Conservation (phyloP, 768 basidiomycete species). For the Suillus spraguei region DNA sequence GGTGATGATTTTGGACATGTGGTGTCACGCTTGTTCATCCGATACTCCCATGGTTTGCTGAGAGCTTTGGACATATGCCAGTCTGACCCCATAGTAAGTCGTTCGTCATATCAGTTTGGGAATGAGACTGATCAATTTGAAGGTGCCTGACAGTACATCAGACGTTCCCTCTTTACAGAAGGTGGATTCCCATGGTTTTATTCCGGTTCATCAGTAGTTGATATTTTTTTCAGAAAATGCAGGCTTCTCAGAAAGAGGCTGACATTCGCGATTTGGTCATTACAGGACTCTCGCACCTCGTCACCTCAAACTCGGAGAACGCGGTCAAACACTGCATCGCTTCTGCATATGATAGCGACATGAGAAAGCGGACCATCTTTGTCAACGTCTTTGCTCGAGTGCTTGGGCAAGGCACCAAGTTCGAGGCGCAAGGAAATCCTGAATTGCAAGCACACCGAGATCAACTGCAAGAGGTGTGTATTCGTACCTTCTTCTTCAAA, state of each 20-base stretch:
- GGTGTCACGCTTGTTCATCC: slow-evolving; percentile 78
- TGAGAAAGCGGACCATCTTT: slow-evolving; percentile 74
- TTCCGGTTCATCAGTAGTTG: slow-evolving; percentile 2
- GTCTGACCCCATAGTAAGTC: slow-evolving; percentile 45
- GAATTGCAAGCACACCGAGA: slow-evolving; percentile 49
- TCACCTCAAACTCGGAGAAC: slow-evolving; percentile 82
- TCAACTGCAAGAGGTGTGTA: slow-evolving; percentile 60
- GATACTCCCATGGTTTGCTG: slow-evolving; percentile 69
- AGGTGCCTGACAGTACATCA: slow-evolving; percentile 53
- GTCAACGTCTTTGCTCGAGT: slow-evolving; percentile 84
- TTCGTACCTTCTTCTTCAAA: slow-evolving; percentile 5
- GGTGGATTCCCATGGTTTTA: slow-evolving; percentile 29
- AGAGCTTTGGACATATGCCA: slow-evolving; percentile 59
- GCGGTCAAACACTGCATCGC: slow-evolving; percentile 88
- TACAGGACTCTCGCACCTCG: slow-evolving; percentile 76
- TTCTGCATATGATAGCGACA: slow-evolving; percentile 74
- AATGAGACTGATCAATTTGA: slow-evolving; percentile 12
- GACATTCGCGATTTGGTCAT: slow-evolving; percentile 79
- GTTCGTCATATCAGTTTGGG: slow-evolving; percentile 1
- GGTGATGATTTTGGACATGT: slow-evolving; percentile 70
- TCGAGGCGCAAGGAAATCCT: slow-evolving; percentile 60
- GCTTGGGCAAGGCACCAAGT: slow-evolving; percentile 77
- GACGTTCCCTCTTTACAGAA: slow-evolving; percentile 50
- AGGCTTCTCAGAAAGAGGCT: slow-evolving; percentile 50
- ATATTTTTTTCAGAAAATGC: slow-evolving; percentile 40